Base-by-base conservation (phyloP, 495 filamentous ascomycete species). In the Apiosordaria backusii region DNA sequence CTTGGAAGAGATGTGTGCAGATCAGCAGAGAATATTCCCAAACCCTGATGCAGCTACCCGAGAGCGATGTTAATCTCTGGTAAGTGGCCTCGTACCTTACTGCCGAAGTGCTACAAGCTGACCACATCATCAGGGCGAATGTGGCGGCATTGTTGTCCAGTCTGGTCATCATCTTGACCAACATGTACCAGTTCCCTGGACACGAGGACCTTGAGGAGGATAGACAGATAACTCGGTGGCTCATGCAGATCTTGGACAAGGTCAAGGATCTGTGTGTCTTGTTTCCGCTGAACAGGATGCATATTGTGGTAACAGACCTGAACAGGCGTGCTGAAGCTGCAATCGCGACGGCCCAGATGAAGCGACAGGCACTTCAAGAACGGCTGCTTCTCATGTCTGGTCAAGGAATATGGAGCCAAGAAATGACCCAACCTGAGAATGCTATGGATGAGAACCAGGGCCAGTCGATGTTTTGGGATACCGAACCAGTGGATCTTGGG, bases 91-190 rank as follows among this genome's bases (percentile, higher is more conserved):
- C 29, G 1, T 18, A 15, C 21, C 13, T 26, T 57, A 1, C 9
- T 35, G 25, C 22, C 19, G 4, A 7, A 9, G 13, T 7, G 10
- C 4, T 29, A 4, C 27, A 18, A 61, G 21, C 59, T 61, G 27
- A 61, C n/a, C 21, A 26, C 23, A 25, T 23, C 22, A 9, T 6
- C 50, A 77, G 75, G 75, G 26, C 70, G 18, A 75, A 69, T 24
- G 61, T 68, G 22, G 75, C 72, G 52, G 71, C 72, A 23, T 71
- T 71, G 27, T 70, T 77, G 45, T 75, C 75, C 1, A 67, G 70
- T 3, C 65, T 73, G 35, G 58, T 74, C n/a, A 67, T 77, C 57
- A 24, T 77, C 7, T 55, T 73, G n/a, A 67, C 71, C 7, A 74
- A 75, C 40, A 69, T 74, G 45, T 57, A 68, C 13, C 72, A 74